phyloP scores from a whole-genome alignment of 2,329 filamentous ascomycete genomes.

The Fusarium floridanum region DNA sequence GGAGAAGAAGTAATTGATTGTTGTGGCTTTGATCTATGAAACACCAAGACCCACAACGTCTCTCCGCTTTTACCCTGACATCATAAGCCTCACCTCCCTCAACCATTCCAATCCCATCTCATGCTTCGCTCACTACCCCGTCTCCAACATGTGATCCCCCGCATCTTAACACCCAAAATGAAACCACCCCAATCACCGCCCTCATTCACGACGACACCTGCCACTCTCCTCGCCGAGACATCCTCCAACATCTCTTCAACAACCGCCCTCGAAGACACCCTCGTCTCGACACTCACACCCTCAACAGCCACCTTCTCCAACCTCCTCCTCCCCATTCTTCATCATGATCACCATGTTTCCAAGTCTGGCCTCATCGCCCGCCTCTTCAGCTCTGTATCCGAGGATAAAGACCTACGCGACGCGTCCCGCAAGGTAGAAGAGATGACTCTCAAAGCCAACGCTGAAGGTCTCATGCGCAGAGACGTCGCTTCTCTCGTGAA shows the following conservation, averaged over 20 bases:
- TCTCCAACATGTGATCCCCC: neutral
- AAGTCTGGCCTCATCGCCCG: conserved; percentile 33
- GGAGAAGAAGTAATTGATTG: neutral
- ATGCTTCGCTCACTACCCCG: neutral
- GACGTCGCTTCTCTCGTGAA: conserved; percentile 44
- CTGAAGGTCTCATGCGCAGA: conserved; percentile 39
- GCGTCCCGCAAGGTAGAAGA: conserved; percentile 45
- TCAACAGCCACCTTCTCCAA: conserved; percentile 37
- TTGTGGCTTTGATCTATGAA: neutral
- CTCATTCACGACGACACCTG: conserved; percentile 31
- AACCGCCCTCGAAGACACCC: conserved; percentile 35
- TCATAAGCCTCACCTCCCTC: conserved; percentile 13
- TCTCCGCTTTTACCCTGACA: neutral
- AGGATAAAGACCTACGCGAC: conserved; percentile 42
- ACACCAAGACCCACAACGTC: conserved; percentile 30
- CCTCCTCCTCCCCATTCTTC: conserved; percentile 38
- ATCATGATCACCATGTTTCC: conserved; percentile 38
- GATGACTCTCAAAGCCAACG: conserved; percentile 32
- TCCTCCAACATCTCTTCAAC: conserved; percentile 53
- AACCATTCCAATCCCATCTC: neutral
- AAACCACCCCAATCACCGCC: conserved; percentile 41
- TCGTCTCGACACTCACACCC: conserved; percentile 33
- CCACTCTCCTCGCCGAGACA: conserved; percentile 31
- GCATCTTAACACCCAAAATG: conserved; percentile 5
- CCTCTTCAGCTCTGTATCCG: conserved; percentile 45